Evolutionary conservation across 73 alveolate species (phyloP), one percentile per base, ranked within the genome.

Genomic region (Paramecium caudatum): DNA sequence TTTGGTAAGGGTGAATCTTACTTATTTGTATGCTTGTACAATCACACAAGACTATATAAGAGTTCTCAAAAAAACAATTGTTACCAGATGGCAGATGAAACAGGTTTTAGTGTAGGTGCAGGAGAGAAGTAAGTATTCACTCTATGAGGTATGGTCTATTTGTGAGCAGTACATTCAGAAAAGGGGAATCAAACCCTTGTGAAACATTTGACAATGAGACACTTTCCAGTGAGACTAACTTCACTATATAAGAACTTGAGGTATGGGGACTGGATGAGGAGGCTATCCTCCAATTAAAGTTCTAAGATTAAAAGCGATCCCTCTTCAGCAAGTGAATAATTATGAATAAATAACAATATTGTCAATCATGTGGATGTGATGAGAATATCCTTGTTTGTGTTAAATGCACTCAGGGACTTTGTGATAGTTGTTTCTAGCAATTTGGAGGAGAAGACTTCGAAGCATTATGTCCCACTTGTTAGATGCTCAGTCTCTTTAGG

Each of bases 61-160:
- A 27, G 55, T 16, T 3, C 88, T 3, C n/a, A 45, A 43, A 74
- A 41, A 37, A 74, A 74, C 32, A 27, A 32, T 3, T 74, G 39
- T 74, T 74, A 9, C 43, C 32, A 74, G n/a, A 74, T 74, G 88
- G 88, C 88, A 39, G 88, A 74, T 74, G 88, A 43, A 27, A 74
- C 88, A 10, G 88, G 88, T 3, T 74, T 39, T 8, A 74, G 88
- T 45, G 19, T 74, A 13, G 88, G 88, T 15, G 88, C 88, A 15
- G 88, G 65, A 41, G 88, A 74, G 36, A 74, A 74, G 88, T 74
- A 74, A 74, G 15, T 4, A 13, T 10, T 19, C 19, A 13, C n/a
- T 16, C 5, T 16, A 9, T 12, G 8, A 74, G 88, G 43, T 74
- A 74, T 74, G 88, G 88, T 9, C 43, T 74, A 74, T 74, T 41